Evolutionary conservation across 1,284 basidiomycete species (phyloP), one percentile per base, ranked within the genome.

Genomic region (Tilletia caries): DNA sequence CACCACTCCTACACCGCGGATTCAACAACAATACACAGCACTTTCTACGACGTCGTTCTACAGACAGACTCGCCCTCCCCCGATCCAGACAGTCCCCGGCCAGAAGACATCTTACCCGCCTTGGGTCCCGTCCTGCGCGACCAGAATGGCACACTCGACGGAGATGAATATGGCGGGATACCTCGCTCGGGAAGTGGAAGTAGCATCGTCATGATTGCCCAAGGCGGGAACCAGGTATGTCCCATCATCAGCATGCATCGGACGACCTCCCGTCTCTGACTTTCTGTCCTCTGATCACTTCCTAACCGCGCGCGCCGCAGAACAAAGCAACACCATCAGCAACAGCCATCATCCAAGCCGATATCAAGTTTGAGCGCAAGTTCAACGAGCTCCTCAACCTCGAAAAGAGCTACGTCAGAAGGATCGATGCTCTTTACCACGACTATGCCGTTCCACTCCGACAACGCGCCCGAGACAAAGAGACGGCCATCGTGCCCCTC

Each of bases 361-460:
- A 50, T n/a, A 13, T 70, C 0, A 73, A 73, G 23, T 71, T 78
- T 34, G 73, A 76, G 46, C 67, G 68, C 37, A 70, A 73, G 23
- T 68, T 81, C 1, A 73, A 75, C 25, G 81, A 83, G 71, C 77
- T 83, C 54, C 71, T 82, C 50, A 75, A 80, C n/a, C 81, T 79
- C 1, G 81, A 82, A 68, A 72, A 75, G 50, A 82, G 75, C 73
- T 83, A 83, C 65, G 79, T 83, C 12, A 69, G 68, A 5, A 73
- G 81, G 23, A 71, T 83, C 65, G 77, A 82, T 41, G 74, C 77
- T 12, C 74, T 83, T 6, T 70, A 75, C 64, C 50, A 70, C 32
- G 75, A 68, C 41, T 98, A 97, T 81, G 94, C 94, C 46, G 91
- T 94, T 82, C 94, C 93, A 1, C 86, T 98, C 27, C 89, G 93